These are phyloP conservation scores for Bryum argenteum DNA, from an alignment of 225 moss, liverwort and hornwort genomes.

Conservation along the genomic window DNA sequence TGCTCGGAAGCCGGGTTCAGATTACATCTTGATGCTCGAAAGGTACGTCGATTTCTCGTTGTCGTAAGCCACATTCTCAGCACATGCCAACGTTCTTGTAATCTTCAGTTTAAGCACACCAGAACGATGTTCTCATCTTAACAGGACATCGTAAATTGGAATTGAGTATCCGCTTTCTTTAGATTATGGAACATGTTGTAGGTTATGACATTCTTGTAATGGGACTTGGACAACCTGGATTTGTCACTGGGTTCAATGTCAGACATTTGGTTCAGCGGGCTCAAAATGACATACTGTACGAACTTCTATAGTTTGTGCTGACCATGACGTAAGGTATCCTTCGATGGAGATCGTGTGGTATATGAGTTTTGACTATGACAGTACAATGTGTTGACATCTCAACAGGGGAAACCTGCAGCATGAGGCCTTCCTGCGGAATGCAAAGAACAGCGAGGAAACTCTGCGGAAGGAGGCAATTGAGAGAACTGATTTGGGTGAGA, in stretches of 20 bases:
- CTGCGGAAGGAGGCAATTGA: constrained; percentile 97
- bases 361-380: background rate
- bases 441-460: constrained; percentile 95
- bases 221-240: background rate
- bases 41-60: constrained; percentile 50
- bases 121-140: constrained; percentile 7
- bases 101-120: background rate
- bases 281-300: too few relatives aligned
- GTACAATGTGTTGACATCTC: constrained; percentile 18
- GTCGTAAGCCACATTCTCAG: constrained; percentile 8
- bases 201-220: constrained; percentile 11
- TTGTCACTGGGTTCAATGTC: too few relatives aligned
- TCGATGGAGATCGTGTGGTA: too few relatives aligned
- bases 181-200: constrained; percentile 9
- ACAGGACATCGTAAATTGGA: constrained; percentile 5
- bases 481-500: constrained; percentile 89
- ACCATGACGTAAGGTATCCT: too few relatives aligned
- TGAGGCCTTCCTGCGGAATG: constrained; percentile 95
- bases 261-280: too few relatives aligned
- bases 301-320: too few relatives aligned
- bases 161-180: constrained; percentile 11
- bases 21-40: constrained; percentile 99
- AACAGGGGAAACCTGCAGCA: constrained; percentile 88
- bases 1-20: constrained; percentile 98
- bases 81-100: constrained; percentile 17